Evolutionary conservation across 75 land plant genomes (phyloP).

Genomic region (Picea sitchensis): DNA sequence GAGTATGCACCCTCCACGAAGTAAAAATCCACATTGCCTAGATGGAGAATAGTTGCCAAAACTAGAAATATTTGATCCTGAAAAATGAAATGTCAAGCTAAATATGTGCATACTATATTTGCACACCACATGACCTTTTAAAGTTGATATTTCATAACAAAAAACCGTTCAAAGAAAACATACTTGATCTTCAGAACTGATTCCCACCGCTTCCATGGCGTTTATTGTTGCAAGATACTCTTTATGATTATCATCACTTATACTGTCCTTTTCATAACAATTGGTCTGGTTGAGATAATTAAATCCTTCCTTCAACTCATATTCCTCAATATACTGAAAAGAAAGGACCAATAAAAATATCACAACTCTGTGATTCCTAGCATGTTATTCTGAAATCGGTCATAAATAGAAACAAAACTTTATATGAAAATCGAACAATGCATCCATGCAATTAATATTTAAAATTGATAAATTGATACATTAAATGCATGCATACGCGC

Average conservation of each 20-base stretch:
- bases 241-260: slow-evolving; percentile 20
- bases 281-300: no score
- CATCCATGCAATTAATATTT: neutral
- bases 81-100: no score
- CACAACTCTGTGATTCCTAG: neutral
- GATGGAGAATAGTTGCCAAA: no score
- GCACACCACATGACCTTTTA: no score
- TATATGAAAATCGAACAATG: neutral
- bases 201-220: slow-evolving; percentile 49
- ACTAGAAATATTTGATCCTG: no score
- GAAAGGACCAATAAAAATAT: slow-evolving; percentile 1
- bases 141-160: neutral
- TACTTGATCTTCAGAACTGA: slow-evolving; percentile 18
- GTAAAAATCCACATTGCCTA: no score
- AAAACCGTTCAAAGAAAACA: neutral
- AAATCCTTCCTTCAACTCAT: slow-evolving; percentile 2
- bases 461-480: no score
- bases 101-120: neutral
- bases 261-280: slow-evolving; percentile 28
- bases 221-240: slow-evolving; percentile 35
- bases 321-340: slow-evolving; percentile 25
- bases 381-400: neutral
- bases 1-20: no score
- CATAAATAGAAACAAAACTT: neutral
- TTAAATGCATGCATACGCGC: neutral